Base-by-base conservation (phyloP, 2,329 filamentous ascomycete species). In the Thermochaetoides dissita region DNA sequence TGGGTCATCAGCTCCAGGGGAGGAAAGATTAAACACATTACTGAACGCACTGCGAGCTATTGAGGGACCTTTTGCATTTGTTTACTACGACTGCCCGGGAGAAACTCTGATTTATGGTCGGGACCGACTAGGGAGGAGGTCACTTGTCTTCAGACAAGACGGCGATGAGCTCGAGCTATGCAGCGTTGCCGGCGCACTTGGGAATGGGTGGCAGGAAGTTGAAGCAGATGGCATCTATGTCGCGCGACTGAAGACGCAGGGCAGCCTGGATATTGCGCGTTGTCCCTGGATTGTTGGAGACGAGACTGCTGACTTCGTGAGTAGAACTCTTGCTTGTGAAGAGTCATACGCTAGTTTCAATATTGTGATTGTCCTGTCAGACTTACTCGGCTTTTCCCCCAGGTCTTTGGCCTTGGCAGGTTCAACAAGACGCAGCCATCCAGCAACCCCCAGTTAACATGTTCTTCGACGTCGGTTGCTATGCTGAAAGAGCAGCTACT, bases 41-140 rank as follows among this genome's bases (percentile, higher is more conserved):
- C 49, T 78, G 6, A 56, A 68, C 41, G 68, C 71, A 1, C 59
- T 88, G 34, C 69, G 74, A 42, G 66, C 61, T 34, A 74, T 89
- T 28, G 73, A 79, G 45, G 91, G 91, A 0, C 89, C 91, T 0
- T 96, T 91, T 63, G 84, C 89, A 2, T 91, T 96, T 60, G 74
- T 89, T 6, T 95, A 81, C 59, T 82, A 81, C 54, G 82, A 95
- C 63, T 70, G 68, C 10, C 54, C 58, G 8, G 65, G 71, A 41
- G 66, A 65, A 8, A 71, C 71, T 35, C 50, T 96, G 10, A 94
- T 81, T 60, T 95, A 84, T 59, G 87, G 84, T 6, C 75, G 91
- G 49, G 91, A 98, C 59, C 82, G 83, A 44, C 70, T 98, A 3
- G 91, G 91, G 7, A 74, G 91, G 44, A 75, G 91, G 38, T 96